Conservation (phyloP, 345 rosid species). For the Moricandia arvensis region DNA sequence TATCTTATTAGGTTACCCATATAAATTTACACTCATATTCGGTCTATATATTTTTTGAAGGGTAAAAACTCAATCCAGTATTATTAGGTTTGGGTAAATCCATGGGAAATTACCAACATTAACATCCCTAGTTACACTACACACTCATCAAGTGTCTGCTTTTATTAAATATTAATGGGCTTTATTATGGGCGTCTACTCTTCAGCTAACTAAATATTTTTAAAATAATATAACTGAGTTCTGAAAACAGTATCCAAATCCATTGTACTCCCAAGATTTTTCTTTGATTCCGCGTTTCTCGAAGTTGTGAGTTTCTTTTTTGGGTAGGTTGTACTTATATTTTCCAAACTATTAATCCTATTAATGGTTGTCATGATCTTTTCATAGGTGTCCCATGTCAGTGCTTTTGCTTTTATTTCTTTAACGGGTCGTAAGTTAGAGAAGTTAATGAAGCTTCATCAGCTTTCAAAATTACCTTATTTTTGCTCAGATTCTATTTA, state of each 20-base stretch:
- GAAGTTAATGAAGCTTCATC: conserved; percentile 25
- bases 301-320: neutral
- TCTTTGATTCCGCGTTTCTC: neutral
- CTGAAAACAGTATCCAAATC: neutral
- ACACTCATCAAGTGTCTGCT: neutral
- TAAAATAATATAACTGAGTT: neutral
- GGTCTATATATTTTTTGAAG: no score
- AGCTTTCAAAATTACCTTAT: neutral
- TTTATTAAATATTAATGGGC: neutral
- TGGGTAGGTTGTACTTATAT: neutral
- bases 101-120: no score
- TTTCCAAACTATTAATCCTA: neutral
- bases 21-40: no score
- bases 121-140: no score
- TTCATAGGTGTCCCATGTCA: conserved; percentile 25
- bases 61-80: no score
- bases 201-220: neutral
- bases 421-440: neutral
- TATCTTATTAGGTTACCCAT: no score
- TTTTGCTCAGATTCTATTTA: neutral
- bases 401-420: conserved; percentile 18
- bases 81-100: no score
- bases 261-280: neutral
- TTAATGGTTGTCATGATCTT: conserved; percentile 20
- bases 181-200: neutral